Conservation (phyloP, 2,329 filamentous ascomycete genomes). For the Nothophoma quercina region DNA sequence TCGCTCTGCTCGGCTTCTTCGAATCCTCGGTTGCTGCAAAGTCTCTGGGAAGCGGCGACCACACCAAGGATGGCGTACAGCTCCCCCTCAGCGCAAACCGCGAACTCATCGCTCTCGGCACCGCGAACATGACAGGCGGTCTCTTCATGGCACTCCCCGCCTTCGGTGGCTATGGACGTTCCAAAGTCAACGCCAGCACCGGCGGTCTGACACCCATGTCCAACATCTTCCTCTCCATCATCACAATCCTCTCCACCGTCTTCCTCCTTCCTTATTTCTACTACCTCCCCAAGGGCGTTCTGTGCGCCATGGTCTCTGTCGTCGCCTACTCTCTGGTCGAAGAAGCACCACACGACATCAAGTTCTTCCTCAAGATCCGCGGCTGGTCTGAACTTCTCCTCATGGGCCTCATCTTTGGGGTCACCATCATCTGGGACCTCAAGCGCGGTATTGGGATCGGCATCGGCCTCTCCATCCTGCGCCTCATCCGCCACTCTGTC, state of each 20-base stretch:
- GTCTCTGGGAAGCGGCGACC: slow-evolving; percentile 67
- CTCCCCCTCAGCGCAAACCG: slow-evolving; percentile 89
- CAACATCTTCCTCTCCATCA: slow-evolving; percentile 82
- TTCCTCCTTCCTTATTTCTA: slow-evolving; percentile 92
- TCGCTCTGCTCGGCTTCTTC: slow-evolving; percentile 96
- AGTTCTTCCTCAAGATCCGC: slow-evolving; percentile 84
- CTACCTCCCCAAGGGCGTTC: slow-evolving; percentile 94
- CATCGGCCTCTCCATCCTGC: slow-evolving; percentile 86
- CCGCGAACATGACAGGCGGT: slow-evolving; percentile 88
- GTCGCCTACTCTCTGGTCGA: slow-evolving; percentile 95
- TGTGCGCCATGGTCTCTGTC: slow-evolving; percentile 93
- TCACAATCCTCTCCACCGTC: slow-evolving; percentile 80
- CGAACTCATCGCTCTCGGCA: slow-evolving; percentile 88
- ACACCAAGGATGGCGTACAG: slow-evolving; percentile 69
- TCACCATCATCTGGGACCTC: slow-evolving; percentile 94
- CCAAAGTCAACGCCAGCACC: slow-evolving; percentile 92
- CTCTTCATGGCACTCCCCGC: slow-evolving; percentile 92
- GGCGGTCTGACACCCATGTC: slow-evolving; percentile 94
- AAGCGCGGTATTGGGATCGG: slow-evolving; percentile 93
- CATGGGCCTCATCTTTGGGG: slow-evolving; percentile 88
- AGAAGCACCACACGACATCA: slow-evolving; percentile 90
- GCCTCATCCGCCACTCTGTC: slow-evolving; percentile 89
- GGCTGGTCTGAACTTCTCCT: slow-evolving; percentile 86
- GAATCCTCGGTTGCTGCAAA: slow-evolving; percentile 97
- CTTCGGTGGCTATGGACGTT: slow-evolving; percentile 95